Conservation (phyloP, 768 basidiomycete species). For the Boletus eberwhitei region DNA sequence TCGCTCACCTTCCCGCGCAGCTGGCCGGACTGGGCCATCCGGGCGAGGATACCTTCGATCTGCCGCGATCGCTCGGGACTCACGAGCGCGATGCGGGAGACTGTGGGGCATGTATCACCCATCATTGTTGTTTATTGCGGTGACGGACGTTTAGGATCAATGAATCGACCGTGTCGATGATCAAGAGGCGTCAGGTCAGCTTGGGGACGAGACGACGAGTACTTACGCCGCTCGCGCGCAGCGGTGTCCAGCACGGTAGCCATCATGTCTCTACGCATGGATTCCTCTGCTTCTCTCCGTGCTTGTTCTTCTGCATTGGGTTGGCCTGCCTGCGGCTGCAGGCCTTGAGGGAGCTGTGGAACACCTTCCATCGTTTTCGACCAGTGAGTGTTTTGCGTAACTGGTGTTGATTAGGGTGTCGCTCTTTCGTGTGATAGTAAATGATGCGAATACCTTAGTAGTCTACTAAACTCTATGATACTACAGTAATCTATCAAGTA, state of each 20-base stretch:
- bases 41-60: constrained; percentile 72
- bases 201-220: neutral
- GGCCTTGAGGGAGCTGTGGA: constrained; percentile 26
- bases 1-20: constrained; percentile 75
- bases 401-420: neutral
- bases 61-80: constrained; percentile 77
- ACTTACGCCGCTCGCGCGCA: constrained; percentile 77
- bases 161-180: neutral
- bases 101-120: constrained; percentile 38
- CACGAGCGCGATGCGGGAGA: constrained; percentile 84
- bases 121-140: neutral
- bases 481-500: constrained; percentile 3
- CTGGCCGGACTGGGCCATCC: constrained; percentile 85
- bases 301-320: constrained; percentile 51
- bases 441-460: neutral
- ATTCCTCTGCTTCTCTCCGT: constrained; percentile 64
- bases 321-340: constrained; percentile 38
- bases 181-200: neutral
- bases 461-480: neutral
- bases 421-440: neutral
- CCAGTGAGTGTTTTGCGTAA: neutral
- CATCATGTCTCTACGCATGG: constrained; percentile 74
- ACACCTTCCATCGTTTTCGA: constrained; percentile 23
- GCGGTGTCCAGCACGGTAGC: constrained; percentile 72
- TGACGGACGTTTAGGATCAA: neutral